A percentile compares a stretch with the other conserved stretches of the same genome.
Conservation (phyloP, 108 stramenopile species). For the Conticribra weissflogii region DNA sequence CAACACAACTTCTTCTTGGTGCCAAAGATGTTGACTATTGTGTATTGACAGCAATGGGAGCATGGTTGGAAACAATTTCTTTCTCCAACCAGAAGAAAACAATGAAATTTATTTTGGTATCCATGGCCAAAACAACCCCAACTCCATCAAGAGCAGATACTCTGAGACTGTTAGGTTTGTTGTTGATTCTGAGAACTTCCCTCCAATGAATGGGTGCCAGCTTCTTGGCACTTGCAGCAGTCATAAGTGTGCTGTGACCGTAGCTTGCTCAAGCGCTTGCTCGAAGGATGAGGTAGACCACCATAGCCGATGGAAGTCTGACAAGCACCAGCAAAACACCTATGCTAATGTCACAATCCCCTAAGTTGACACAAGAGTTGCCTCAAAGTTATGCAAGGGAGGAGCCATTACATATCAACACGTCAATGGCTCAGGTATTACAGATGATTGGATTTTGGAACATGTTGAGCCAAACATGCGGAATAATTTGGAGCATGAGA, state of each 20-base stretch:
- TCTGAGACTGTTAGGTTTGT: not conserved
- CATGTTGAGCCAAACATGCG: slow-evolving; percentile 20
- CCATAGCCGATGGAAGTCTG: slow-evolving; percentile 21
- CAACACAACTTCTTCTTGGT: slow-evolving; percentile 20
- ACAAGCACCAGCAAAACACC: slow-evolving; percentile 12
- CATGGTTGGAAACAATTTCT: slow-evolving; percentile 2
- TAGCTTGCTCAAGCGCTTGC: not conserved
- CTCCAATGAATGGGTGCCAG: not conserved
- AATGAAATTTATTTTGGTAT: slow-evolving; percentile 11
- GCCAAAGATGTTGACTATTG: slow-evolving; percentile 16
- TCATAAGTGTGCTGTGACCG: slow-evolving; percentile 12
- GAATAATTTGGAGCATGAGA: not conserved
- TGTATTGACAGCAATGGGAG: not conserved
- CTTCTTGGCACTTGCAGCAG: slow-evolving; percentile 11
- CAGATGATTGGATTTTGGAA: slow-evolving; percentile 29
- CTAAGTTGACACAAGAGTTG: slow-evolving; percentile 32
- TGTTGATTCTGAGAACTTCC: slow-evolving; percentile 8
- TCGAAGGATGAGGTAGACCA: slow-evolving; percentile 25
- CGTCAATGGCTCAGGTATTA: slow-evolving; percentile 9
- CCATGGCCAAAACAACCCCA: not conserved
- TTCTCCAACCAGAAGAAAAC: slow-evolving; percentile 6
- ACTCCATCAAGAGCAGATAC: slow-evolving; percentile 1
- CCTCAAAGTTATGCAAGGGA: slow-evolving; percentile 19
- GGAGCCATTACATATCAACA: slow-evolving; percentile 13
- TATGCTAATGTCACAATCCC: slow-evolving; percentile 28